phyloP scores from a whole-genome alignment of 2,329 filamentous ascomycete species.

The Sporothrix curviconia region DNA sequence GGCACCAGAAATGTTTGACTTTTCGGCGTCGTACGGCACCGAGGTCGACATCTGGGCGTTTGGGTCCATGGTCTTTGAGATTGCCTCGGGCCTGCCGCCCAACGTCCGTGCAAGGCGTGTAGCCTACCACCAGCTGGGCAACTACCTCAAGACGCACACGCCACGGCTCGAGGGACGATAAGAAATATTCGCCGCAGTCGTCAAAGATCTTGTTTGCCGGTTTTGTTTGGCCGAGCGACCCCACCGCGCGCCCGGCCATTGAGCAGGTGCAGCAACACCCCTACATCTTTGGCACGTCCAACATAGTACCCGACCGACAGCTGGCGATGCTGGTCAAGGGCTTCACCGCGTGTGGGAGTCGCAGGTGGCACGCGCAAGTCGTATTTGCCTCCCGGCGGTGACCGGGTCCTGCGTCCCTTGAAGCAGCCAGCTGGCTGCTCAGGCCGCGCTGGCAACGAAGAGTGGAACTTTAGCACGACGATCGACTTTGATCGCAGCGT shows the following conservation, averaged over 20 bases:
- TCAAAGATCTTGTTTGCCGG: constrained; percentile 64
- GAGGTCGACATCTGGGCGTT: constrained; percentile 82
- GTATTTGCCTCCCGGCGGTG: constrained; percentile 54
- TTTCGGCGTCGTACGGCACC: constrained; percentile 57
- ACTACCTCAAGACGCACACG: constrained; percentile 52
- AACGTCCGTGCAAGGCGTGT: constrained; percentile 53
- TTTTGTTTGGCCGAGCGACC: constrained; percentile 67
- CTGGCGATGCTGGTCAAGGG: constrained; percentile 62
- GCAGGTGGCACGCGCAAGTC: constrained; percentile 64
- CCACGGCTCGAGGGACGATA: constrained; percentile 67
- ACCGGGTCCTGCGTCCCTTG: constrained; percentile 33
- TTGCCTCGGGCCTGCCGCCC: constrained; percentile 70
- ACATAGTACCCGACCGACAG: constrained; percentile 56
- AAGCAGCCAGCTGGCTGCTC: constrained; percentile 33
- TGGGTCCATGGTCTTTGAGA: constrained; percentile 73
- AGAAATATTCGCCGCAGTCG: constrained; percentile 60
- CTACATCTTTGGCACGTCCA: constrained; percentile 58
- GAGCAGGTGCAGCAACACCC: constrained; percentile 62
- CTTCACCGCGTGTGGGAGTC: constrained; percentile 72
- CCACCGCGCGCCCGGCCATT: constrained; percentile 61
- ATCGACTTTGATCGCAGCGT: constrained; percentile 56
- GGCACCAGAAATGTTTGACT: constrained; percentile 69
- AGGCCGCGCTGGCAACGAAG: constrained; percentile 44
- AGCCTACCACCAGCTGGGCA: constrained; percentile 47
- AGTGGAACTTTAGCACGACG: constrained; percentile 64